Percentiles rank a stretch among this genome's conserved stretches.
Evolutionary conservation across 1,139 yeast genomes (phyloP).

Genomic region (Yamadazyma sp.): DNA sequence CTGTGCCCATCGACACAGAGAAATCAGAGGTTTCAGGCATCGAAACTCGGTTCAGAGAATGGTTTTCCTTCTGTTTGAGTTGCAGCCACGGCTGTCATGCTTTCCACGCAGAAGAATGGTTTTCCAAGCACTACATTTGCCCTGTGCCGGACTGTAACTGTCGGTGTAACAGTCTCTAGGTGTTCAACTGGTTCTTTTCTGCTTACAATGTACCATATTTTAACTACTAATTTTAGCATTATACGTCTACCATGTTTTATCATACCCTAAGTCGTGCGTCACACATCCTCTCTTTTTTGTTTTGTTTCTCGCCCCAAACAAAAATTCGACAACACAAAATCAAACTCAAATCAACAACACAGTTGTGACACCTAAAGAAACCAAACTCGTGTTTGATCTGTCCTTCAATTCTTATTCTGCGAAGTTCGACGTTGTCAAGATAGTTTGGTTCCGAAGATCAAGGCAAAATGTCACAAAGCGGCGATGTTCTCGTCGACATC

Average conservation of each 20-base stretch:
- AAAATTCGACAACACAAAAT: background rate
- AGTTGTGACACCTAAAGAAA: background rate
- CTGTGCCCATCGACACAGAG: slow-evolving; percentile 40
- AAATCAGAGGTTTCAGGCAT: slow-evolving; percentile 19
- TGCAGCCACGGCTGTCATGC: slow-evolving; percentile 96
- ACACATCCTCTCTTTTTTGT: background rate
- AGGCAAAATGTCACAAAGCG: background rate
- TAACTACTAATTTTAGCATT: no score
- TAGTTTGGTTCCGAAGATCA: background rate
- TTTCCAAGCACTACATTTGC: slow-evolving; percentile 79
- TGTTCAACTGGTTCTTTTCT: background rate
- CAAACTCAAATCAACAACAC: background rate
- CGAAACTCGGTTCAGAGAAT: slow-evolving; percentile 50
- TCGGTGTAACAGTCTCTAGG: slow-evolving; percentile 59
- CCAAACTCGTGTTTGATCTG: no score
- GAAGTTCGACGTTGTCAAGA: background rate
- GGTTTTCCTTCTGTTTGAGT: slow-evolving; percentile 89
- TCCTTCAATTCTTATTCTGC: no score
- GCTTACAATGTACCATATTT: no score
- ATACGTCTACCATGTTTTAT: no score
- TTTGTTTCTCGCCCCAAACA: background rate
- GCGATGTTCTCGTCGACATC: slow-evolving; percentile 49
- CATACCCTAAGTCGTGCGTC: background rate
- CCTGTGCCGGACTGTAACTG: slow-evolving; percentile 95
- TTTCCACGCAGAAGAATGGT: slow-evolving; percentile 95